Conservation (phyloP, 2,329 filamentous ascomycete species). For the Talaromyces sp. region DNA sequence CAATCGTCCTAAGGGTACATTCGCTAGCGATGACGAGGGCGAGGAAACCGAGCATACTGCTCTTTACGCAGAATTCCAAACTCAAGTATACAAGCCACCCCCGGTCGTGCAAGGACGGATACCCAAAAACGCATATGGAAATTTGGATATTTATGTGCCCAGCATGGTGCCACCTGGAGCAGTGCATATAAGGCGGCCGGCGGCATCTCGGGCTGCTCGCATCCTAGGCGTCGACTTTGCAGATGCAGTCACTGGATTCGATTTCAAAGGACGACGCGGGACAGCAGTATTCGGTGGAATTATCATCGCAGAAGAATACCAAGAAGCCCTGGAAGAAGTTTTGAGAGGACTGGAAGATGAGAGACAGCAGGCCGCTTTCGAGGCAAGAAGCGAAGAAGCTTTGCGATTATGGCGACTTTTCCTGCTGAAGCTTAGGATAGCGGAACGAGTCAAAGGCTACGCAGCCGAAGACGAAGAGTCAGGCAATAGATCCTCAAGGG, state of each 20-base stretch:
- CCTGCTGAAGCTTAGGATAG: slow-evolving; percentile 66
- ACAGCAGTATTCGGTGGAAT: slow-evolving; percentile 80
- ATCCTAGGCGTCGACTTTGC: slow-evolving; percentile 81
- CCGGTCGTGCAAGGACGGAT: slow-evolving; percentile 74
- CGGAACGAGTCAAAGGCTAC: slow-evolving; percentile 70
- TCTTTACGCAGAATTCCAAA: slow-evolving; percentile 63
- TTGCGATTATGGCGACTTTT: slow-evolving; percentile 63
- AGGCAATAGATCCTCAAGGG: slow-evolving; percentile 42
- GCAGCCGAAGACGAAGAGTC: slow-evolving; percentile 39
- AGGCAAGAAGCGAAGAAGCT: slow-evolving; percentile 53
- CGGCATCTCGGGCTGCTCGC: slow-evolving; percentile 71
- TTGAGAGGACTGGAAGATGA: slow-evolving; percentile 69
- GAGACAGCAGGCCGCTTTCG: slow-evolving; percentile 64
- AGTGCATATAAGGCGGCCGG: slow-evolving; percentile 58
- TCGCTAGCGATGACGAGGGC: slow-evolving; percentile 43
- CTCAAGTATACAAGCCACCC: slow-evolving; percentile 73
- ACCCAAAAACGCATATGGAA: slow-evolving; percentile 63
- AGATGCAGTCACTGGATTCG: slow-evolving; percentile 86
- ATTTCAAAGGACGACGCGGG: slow-evolving; percentile 76
- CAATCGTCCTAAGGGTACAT: slow-evolving; percentile 41
- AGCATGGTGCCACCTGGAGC: slow-evolving; percentile 66
- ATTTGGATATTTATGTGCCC: slow-evolving; percentile 65
- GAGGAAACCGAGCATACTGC: slow-evolving; percentile 56
- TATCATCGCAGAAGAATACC: slow-evolving; percentile 72
- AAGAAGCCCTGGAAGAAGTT: slow-evolving; percentile 71